Conservation (phyloP, 2,329 filamentous ascomycete genomes). For the Claviceps sp. region DNA sequence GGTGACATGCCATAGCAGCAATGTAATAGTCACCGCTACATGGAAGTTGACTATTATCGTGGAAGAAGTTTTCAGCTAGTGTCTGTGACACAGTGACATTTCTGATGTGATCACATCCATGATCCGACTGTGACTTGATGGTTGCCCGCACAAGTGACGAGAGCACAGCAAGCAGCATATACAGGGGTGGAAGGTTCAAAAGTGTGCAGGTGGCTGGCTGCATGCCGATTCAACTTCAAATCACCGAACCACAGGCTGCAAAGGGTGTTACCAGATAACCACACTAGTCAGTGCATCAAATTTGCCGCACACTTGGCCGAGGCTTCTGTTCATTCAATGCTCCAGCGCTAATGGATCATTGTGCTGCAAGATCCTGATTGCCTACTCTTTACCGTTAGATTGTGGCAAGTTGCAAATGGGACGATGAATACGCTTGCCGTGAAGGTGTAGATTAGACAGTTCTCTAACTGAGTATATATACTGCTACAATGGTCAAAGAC, state of each 20-base stretch:
- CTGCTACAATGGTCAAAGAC: conserved; percentile 24
- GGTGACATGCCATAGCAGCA: background rate
- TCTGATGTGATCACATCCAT: background rate
- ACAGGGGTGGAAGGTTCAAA: no score
- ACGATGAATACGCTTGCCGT: no score
- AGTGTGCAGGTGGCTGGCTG: background rate
- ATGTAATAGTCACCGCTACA: no score
- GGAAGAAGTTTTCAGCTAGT: no score
- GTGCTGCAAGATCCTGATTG: no score
- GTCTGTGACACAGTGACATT: background rate
- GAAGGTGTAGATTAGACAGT: background rate
- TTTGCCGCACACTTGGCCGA: background rate
- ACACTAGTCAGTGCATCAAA: background rate
- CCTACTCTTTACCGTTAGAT: background rate
- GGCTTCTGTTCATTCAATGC: background rate
- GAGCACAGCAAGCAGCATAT: no score
- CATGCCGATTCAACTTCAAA: background rate
- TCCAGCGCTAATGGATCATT: no score
- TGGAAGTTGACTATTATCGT: no score
- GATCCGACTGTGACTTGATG: background rate
- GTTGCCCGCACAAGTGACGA: no score
- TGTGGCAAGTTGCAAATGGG: background rate
- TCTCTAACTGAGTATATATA: background rate
- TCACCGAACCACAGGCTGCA: background rate
- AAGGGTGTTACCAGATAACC: background rate